Evolutionary conservation across 257 asterid genomes (phyloP), one percentile per base, ranked within the genome.

Genomic region (Prunella vulgaris): DNA sequence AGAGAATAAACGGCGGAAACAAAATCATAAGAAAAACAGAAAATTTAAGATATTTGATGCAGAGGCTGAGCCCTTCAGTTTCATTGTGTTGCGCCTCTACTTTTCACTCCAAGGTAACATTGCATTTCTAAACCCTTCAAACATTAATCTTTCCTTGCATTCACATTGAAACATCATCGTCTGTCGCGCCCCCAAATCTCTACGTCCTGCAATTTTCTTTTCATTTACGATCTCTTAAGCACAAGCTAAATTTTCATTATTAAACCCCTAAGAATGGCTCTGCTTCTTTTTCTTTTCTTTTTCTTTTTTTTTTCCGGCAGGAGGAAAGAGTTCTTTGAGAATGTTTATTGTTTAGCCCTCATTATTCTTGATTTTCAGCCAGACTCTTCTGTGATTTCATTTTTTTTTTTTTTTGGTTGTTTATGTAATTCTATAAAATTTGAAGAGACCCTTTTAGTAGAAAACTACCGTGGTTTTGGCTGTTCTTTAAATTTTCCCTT

Each of bases 101-200:
- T 10, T 15, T 21, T 37, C 44, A 21, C 25, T 40, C 12, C 62
- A 56, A 20, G 74, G 74, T 58, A 60, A 54, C 7, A 52, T 22
- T 56, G 48, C 44, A 57, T 44, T 54, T 28, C 53, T 68, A 53
- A 51, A 51, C 35, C 72, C 72, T 66, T 51, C 72, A 51, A 49
- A n/a, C n/a, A n/a, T n/a, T n/a, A n/a, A n/a, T 0, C 22, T 13
- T 66, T 49, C 57, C n/a, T 42, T 0, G 10, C n/a, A 22, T 67
- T 32, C 58, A 15, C 60, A 5, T 44, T 66, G 15, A 64, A 48
- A 27, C 10, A 4, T 3, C n/a, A n/a, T n/a, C n/a, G n/a, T n/a
- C n/a, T n/a, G n/a, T n/a, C n/a, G n/a, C n/a, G n/a, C n/a, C n/a
- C n/a, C n/a, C n/a, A n/a, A n/a, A n/a, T n/a, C n/a, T n/a, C n/a